Base-by-base conservation (phyloP, 352 stramenopile species). In the Phytophthora citricola region DNA sequence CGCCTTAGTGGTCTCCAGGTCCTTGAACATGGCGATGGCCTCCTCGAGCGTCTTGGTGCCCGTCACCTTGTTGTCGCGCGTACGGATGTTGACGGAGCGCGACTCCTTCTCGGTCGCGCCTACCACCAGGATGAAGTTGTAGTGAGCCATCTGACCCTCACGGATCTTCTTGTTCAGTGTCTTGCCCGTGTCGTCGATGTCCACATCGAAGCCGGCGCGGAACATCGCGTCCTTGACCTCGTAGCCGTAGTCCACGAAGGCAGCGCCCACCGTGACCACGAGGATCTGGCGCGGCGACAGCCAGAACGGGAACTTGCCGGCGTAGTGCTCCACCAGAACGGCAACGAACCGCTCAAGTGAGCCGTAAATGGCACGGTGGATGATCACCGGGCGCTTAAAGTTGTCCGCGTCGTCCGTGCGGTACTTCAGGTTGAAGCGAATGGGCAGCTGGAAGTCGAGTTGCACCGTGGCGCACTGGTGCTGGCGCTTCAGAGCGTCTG, bases 141-240 rank as follows among this genome's bases (percentile, higher is more conserved):
- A 99, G 73, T 99, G 96, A 11, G 90, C 93, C 58, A 99, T 75
- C 78, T 99, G 95, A 0, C 94, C 97, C 67, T 98, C 96, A 36
- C 95, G 89, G 26, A 99, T 97, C 83, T 99, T 99, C 88, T 99
- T 99, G 75, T 99, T 98, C 51, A 99, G 89, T 17, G 96, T 99
- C 68, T 98, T 95, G 71, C 91, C 97, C 24, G 91, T 95, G 39
- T 96, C 76, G 71, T 99, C 97, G 26, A 98, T 92, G 65, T 99
- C 97, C 34, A 97, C 96, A 65, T 98, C 97, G 61, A 99, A 99
- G 20, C 96, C 93, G n/a, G 93, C 94, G 32, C 85, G 80, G 79
- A 98, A 96, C 39, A 99, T 73, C 46, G 83, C 40, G 55, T 98
- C 75, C 69, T 91, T 91, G 15, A 99, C 91, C 47, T 94, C 68